Evolutionary conservation across 306 rosid genomes (phyloP).

Genomic region (peach (Prunus persica)): DNA sequence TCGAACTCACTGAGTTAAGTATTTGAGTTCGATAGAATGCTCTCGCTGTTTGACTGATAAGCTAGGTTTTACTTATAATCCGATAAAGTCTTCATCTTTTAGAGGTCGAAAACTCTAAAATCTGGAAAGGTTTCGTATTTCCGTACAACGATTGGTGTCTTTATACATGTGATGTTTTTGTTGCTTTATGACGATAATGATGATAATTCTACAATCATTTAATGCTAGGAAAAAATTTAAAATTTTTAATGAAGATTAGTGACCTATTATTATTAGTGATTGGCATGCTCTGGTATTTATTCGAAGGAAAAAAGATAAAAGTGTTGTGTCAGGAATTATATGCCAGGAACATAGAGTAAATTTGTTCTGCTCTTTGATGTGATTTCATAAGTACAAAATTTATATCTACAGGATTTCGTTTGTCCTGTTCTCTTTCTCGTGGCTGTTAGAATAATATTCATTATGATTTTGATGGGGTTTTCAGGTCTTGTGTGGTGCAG

Average conservation of each 20-base stretch:
- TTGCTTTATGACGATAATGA: background rate
- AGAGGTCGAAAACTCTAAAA: background rate
- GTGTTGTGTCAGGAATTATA: background rate
- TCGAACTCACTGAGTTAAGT: background rate
- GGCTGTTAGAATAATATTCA: slow-evolving; percentile 1
- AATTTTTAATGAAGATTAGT: background rate
- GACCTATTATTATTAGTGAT: background rate
- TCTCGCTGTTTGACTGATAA: slow-evolving; percentile 10
- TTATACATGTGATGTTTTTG: background rate
- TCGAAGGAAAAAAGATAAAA: background rate
- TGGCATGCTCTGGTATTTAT: background rate
- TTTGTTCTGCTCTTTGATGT: background rate
- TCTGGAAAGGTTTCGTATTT: slow-evolving; percentile 6
- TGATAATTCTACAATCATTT: background rate
- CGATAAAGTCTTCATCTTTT: background rate
- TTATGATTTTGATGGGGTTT: slow-evolving; percentile 10
- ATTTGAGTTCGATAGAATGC: background rate
- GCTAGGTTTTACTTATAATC: slow-evolving; percentile 1
- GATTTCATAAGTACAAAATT: background rate
- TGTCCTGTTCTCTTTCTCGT: background rate
- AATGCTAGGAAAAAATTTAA: background rate
- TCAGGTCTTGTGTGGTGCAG: slow-evolving; percentile 70
- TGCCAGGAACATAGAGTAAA: background rate
- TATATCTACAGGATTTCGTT: background rate
- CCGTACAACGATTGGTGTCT: background rate